Evolutionary conservation across 192 early-diverging fungal species (phyloP).

Genomic region (Pilaira anomala): DNA sequence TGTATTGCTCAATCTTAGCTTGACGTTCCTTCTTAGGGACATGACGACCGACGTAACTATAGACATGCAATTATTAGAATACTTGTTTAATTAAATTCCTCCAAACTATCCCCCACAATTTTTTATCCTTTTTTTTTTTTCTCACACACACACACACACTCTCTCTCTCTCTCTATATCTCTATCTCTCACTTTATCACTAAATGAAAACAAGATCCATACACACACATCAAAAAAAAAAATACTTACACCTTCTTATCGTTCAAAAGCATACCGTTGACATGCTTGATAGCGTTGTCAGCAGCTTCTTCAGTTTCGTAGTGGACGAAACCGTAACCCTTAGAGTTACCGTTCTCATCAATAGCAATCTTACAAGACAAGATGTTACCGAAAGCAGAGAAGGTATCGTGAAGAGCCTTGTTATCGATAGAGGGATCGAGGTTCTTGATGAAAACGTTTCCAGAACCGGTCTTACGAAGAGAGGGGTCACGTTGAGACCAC

Average conservation of each 20-base stretch:
- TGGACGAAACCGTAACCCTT: constrained; percentile 98
- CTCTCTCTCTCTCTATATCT: too few species aligned
- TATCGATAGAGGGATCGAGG: constrained; percentile 93
- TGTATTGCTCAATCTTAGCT: constrained; percentile 83
- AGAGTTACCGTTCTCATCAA: constrained; percentile 71
- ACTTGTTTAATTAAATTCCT: too few species aligned
- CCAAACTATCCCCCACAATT: too few species aligned
- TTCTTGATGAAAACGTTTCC: constrained; percentile 99
- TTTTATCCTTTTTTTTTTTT: too few species aligned
- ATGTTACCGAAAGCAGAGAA: constrained; percentile 97
- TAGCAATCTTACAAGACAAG: constrained; percentile 95
- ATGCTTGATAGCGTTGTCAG: constrained; percentile 92
- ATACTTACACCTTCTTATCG: constrained; percentile 81
- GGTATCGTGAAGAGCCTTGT: constrained; percentile 99
- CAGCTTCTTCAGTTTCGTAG: constrained; percentile 93
- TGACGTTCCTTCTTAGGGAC: constrained; percentile 89
- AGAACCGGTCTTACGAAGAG: constrained; percentile 82
- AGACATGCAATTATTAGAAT: too few species aligned
- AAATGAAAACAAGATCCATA: too few species aligned
- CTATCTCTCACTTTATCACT: too few species aligned
- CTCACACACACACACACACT: background rate
- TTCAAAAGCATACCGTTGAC: constrained; percentile 99
- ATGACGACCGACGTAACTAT: constrained; percentile 76
- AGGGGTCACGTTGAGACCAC: constrained; percentile 99
- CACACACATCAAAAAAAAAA: too few species aligned